Conservation (phyloP, 768 basidiomycete species). For the Pulveroboletus sp. region DNA sequence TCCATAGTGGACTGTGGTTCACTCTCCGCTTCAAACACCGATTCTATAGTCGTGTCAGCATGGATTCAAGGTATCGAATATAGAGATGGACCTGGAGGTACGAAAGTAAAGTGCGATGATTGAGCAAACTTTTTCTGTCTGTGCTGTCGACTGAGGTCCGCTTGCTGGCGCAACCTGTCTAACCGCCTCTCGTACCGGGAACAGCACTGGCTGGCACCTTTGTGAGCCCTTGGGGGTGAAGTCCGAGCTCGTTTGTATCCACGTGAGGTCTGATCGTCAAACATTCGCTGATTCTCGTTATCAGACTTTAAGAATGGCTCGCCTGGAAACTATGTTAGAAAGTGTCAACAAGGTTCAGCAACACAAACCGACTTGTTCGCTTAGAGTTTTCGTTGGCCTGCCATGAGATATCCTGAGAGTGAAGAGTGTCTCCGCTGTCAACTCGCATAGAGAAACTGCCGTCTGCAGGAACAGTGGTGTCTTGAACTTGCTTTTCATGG, state of each 20-base stretch:
- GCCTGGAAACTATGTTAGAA: conserved; percentile 10
- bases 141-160: conserved; percentile 34
- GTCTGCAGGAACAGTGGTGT: conserved; percentile 22
- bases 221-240: conserved; percentile 39
- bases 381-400: conserved; percentile 33
- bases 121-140: conserved; percentile 38
- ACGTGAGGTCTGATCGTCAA: conserved; percentile 24
- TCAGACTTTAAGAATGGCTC: conserved; percentile 28
- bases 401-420: conserved; percentile 15
- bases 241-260: conserved; percentile 48
- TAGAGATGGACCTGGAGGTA: conserved; percentile 17
- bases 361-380: conserved; percentile 43
- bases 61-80: not conserved
- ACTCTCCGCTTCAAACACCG: conserved; percentile 11
- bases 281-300: conserved; percentile 24
- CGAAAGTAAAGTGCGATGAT: conserved; percentile 27
- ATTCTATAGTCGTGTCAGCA: conserved; percentile 8
- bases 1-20: conserved; percentile 3
- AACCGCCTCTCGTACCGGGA: conserved; percentile 40
- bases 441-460: conserved; percentile 32
- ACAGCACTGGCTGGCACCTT: conserved; percentile 35
- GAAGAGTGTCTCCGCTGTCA: conserved; percentile 16
- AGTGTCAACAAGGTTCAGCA: not conserved
- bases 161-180: conserved; percentile 36
- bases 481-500: conserved; percentile 30